Evolutionary conservation across 2,329 filamentous ascomycete genomes (phyloP), one percentile per base, ranked within the genome.

Genomic region (Fusarium domesticum): DNA sequence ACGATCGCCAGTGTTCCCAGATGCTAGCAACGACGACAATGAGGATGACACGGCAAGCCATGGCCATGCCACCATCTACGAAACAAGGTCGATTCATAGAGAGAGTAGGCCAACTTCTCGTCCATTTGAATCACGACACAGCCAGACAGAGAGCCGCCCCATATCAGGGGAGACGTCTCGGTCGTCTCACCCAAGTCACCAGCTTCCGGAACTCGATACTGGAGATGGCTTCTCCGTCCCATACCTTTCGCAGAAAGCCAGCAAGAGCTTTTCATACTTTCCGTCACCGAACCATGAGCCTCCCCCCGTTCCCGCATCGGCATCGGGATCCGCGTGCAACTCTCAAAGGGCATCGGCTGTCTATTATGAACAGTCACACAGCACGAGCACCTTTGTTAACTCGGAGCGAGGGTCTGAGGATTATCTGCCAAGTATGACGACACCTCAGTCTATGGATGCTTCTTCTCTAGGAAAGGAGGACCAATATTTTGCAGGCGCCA

Each of bases 131-230:
- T 35, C 52, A 11, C 53, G 53, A 39, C 45, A 57, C 23, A 50
- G 46, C 42, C 51, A 51, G 37, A 41, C 54, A 16, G 57, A 58
- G 16, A 23, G 49, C 36, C 60, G 54, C 10, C 47, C 51, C 18
- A 28, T 28, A 28, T 58, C 60, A 6, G 46, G 53, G 18, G 59
- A 63, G 7, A 62, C 62, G 8, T 54, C 42, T 31, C 58, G 56
- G 20, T 57, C 64, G 19, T 49, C 61, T 3, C 57, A 59, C 31
- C 53, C 58, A n/a, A 53, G 51, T 11, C 70, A 72, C 28, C 72
- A 71, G 33, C 67, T 78, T 6, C 73, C 75, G 1, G 74, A 78
- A 45, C 59, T 78, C 8, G 75, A 80, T 43, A 76, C 72, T 4
- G 74, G 74, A 6, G 69, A 67, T 45, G 70, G 69, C n/a, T 77